Base-by-base conservation (phyloP, 2,329 filamentous ascomycete species). In the Aspergillus clavatus region DNA sequence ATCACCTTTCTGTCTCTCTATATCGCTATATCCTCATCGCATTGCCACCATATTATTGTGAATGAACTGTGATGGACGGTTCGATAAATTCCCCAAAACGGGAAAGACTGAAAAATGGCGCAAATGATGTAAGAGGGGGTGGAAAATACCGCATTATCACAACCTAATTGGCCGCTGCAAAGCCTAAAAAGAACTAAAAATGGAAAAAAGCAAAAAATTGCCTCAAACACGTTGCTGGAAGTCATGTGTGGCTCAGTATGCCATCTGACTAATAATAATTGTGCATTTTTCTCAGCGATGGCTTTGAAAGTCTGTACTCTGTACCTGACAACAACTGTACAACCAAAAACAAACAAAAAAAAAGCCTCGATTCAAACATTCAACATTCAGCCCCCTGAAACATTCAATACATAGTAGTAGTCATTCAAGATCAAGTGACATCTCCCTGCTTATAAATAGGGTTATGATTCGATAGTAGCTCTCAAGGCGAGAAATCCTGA, bases 201-300 rank as follows among this genome's bases (percentile, higher is more conserved):
- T 52, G 51, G 51, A 53, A 8, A 52, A 52, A 45, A 47, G 51
- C 49, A 53, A 8, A 52, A 52, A 45, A 47, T 50, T 47, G 36
- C 43, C 24, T 43, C 41, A 42, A 23, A 24, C 31, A 18, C n/a
- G 29, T 33, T 33, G 29, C 1, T 11, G 18, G 31, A 18, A 19
- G 16, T 35, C 31, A 35, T 35, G 31, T 35, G 31, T 35, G 31
- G 31, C 31, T 35, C 11, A 16, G 16, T 35, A 35, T 35, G 18
- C 8, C n/a, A 29, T 14, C 4, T 29, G 27, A 29, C 27, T 29
- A 29, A 29, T 35, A n/a, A 35, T 1, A 14, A 31, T 16, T 2
- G 8, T 18, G 31, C 18, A 19, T 11, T 18, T 19, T 33, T 24
- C 5, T 24, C 23, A 5, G 4, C 23, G 5, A 24, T 24, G n/a